Percentiles rank a stretch among this genome's conserved stretches.
Evolutionary conservation across 805 yeast genomes (phyloP).

Genomic region (Pichia gijzeniarum): DNA sequence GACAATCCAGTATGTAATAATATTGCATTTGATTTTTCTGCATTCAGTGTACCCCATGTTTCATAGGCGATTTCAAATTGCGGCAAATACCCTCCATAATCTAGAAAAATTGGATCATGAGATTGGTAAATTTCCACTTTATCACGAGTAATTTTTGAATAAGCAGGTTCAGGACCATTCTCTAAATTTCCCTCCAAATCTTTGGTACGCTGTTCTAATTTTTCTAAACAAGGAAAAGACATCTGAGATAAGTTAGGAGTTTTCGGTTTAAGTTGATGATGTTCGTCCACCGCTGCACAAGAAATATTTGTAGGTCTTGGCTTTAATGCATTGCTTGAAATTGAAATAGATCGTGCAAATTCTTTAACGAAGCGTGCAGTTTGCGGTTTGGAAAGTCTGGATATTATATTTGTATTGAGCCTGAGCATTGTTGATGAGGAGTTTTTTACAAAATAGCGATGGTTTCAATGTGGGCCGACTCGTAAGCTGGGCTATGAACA

Average conservation of each 20-base stretch:
- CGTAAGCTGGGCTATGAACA: too few species aligned
- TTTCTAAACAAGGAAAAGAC: conserved; percentile 82
- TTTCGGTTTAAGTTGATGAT: conserved; percentile 3
- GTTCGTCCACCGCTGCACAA: conserved; percentile 3
- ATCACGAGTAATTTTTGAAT: conserved; percentile 54
- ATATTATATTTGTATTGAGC: not conserved
- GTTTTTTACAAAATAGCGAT: too few species aligned
- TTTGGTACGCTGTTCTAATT: conserved; percentile 48
- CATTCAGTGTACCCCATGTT: conserved; percentile 77
- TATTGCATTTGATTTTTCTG: conserved; percentile 61
- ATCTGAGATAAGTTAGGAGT: conserved; percentile 37
- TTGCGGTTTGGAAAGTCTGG: not conserved
- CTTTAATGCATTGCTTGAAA: conserved; percentile 1
- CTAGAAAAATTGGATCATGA: conserved; percentile 58
- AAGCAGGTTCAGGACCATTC: conserved; percentile 82
- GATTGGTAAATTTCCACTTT: conserved; percentile 61
- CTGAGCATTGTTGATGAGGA: conserved; percentile 4
- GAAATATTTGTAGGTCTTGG: conserved; percentile 11
- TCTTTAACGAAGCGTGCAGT: not conserved
- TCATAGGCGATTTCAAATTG: conserved; percentile 84
- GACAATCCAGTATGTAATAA: conserved; percentile 86
- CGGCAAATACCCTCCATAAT: conserved; percentile 74
- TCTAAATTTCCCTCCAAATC: conserved; percentile 35
- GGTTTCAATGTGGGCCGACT: too few species aligned
- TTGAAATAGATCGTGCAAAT: conserved; percentile 2